phyloP scores from a whole-genome alignment of 2,329 filamentous ascomycete genomes.

The Cadophora sp. region DNA sequence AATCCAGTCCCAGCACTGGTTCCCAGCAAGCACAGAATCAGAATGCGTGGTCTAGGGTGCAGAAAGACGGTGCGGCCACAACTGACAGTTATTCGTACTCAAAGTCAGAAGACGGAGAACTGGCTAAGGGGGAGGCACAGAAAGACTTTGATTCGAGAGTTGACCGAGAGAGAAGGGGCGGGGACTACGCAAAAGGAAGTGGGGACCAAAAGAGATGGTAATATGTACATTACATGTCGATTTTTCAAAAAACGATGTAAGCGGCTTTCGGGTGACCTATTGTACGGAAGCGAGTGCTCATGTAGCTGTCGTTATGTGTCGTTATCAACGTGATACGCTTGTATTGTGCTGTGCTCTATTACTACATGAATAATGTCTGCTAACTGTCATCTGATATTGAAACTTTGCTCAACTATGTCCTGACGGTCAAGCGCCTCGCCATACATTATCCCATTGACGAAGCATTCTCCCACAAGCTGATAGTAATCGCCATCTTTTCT shows the following conservation, averaged over 20 bases:
- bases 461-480: constrained; percentile 29
- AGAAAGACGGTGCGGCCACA: constrained; percentile 19
- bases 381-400: neutral
- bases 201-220: constrained; percentile 39
- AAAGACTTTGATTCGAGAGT: constrained; percentile 45
- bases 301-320: constrained; percentile 1
- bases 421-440: constrained; percentile 23
- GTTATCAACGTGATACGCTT: neutral
- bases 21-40: constrained; percentile 15
- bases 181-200: constrained; percentile 36
- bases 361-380: neutral
- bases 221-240: neutral
- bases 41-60: constrained; percentile 29
- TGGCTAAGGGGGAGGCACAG: constrained; percentile 39
- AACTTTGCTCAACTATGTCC: neutral
- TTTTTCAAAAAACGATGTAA: no score
- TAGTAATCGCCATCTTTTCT: constrained; percentile 17
- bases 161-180: constrained; percentile 42
- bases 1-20: constrained; percentile 9
- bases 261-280: no score
- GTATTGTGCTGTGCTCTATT: neutral
- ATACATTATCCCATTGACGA: constrained; percentile 30
- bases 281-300: no score
- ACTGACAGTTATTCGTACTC: constrained; percentile 39
- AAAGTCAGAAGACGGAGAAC: constrained; percentile 34